Conservation (phyloP, 805 yeast genomes). For the Ogataea ganodermae region DNA sequence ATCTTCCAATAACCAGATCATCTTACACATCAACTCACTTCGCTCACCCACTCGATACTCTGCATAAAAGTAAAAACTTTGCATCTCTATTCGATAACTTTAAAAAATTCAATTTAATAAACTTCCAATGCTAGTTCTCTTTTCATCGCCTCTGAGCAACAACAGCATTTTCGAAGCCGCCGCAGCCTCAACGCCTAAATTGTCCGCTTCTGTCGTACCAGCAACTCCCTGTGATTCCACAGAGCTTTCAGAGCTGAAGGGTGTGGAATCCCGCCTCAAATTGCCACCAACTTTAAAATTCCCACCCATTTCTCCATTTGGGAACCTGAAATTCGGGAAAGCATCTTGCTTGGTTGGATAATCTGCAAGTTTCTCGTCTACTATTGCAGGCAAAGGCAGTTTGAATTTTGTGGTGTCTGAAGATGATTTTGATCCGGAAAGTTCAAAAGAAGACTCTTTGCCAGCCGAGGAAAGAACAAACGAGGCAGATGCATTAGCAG, state of each 20-base stretch:
- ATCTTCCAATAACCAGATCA: too few species aligned
- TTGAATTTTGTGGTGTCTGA: constrained; percentile 18
- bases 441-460: background rate
- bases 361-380: constrained; percentile 15
- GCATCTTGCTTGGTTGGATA: background rate
- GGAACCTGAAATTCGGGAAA: background rate
- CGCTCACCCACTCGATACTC: too few species aligned
- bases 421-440: background rate
- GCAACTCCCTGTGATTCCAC: constrained; percentile 1
- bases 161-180: constrained; percentile 24
- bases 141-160: constrained; percentile 21
- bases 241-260: constrained; percentile 9
- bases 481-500: too few species aligned
- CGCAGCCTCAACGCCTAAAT: constrained; percentile 6
- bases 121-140: constrained; percentile 23
- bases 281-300: background rate
- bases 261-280: background rate
- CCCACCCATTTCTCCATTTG: background rate
- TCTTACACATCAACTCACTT: too few species aligned
- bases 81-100: too few species aligned
- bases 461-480: constrained; percentile 1
- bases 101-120: constrained; percentile 16
- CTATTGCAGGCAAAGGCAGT: constrained; percentile 32
- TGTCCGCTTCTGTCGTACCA: constrained; percentile 1
- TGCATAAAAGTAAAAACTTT: too few species aligned